A percentile compares a stretch with the other conserved stretches of the same genome.
These are phyloP conservation scores for Tremella yokohamensis DNA, from an alignment of 768 basidiomycete species.

Conservation along the genomic window DNA sequence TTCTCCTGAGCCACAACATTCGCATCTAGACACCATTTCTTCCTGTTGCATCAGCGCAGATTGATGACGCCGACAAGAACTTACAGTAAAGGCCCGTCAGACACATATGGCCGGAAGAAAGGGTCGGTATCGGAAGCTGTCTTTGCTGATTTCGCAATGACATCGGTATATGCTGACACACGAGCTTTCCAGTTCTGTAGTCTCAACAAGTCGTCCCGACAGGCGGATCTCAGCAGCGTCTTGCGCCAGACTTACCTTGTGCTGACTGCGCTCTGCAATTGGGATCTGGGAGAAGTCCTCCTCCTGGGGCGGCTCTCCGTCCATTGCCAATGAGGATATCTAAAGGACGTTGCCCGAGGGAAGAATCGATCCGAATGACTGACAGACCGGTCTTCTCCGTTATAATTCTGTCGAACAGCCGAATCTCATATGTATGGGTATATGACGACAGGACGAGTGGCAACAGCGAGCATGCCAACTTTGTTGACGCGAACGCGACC, in stretches of 20 bases:
- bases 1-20: constrained; percentile 99
- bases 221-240: background rate
- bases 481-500: background rate
- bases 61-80: constrained; percentile 6
- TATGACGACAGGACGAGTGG: constrained; percentile 2
- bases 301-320: constrained; percentile 84
- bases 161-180: constrained; percentile 81
- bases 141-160: constrained; percentile 79
- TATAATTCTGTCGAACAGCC: background rate
- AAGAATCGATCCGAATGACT: background rate
- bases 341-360: too few relatives aligned
- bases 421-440: background rate
- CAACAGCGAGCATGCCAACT: background rate
- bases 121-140: constrained; percentile 92
- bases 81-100: constrained; percentile 65
- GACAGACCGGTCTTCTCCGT: background rate
- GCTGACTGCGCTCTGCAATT: constrained; percentile 72
- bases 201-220: background rate
- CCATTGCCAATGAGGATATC: constrained; percentile 53
- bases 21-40: constrained; percentile 81
- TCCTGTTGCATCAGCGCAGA: constrained; percentile 47
- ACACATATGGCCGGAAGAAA: constrained; percentile 82
- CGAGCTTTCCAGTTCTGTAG: constrained; percentile 93
- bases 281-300: constrained; percentile 84
- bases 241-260: constrained; percentile 58